These are phyloP conservation scores for Phytophthora crassamura DNA, from an alignment of 352 stramenopile species.

Conservation along the genomic window DNA sequence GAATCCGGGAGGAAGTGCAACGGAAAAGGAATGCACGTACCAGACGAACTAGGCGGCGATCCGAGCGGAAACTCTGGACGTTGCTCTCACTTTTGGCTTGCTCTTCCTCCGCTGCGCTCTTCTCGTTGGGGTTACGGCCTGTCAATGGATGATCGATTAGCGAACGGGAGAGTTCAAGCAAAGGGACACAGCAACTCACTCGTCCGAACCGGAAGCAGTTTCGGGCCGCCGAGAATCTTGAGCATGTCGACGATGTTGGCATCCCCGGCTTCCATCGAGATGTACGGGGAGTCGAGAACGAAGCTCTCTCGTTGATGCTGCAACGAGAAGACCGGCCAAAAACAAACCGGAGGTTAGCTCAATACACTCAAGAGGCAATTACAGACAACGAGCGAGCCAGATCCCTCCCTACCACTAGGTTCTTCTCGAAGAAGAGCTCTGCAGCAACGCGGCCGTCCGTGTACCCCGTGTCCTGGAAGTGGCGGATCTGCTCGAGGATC, in stretches of 20 bases:
- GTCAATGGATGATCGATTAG: neutral
- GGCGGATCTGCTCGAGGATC: conserved; percentile 92
- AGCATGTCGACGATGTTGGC: conserved; percentile 74
- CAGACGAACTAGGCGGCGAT: conserved; percentile 75
- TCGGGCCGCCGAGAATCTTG: conserved; percentile 57
- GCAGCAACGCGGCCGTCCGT: conserved; percentile 79
- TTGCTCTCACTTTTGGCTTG: conserved; percentile 69
- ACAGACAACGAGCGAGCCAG: neutral
- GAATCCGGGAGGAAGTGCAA: neutral
- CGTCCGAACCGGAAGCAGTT: conserved; percentile 60
- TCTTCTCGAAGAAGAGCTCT: conserved; percentile 79
- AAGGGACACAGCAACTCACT: no score
- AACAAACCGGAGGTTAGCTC: no score
- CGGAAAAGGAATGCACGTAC: conserved; percentile 33
- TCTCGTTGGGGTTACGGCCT: conserved; percentile 57
- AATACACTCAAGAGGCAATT: no score
- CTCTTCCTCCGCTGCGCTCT: conserved; percentile 60
- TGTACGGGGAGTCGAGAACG: conserved; percentile 53
- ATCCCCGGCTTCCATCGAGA: conserved; percentile 40
- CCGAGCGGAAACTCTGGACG: conserved; percentile 84
- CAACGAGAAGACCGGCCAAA: neutral
- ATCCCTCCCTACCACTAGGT: conserved; percentile 43
- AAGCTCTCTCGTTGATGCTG: conserved; percentile 66
- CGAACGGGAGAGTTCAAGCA: no score
- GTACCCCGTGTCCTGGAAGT: conserved; percentile 93